Conservation (phyloP, 352 stramenopile species). For the Globisporangium nagaii region DNA sequence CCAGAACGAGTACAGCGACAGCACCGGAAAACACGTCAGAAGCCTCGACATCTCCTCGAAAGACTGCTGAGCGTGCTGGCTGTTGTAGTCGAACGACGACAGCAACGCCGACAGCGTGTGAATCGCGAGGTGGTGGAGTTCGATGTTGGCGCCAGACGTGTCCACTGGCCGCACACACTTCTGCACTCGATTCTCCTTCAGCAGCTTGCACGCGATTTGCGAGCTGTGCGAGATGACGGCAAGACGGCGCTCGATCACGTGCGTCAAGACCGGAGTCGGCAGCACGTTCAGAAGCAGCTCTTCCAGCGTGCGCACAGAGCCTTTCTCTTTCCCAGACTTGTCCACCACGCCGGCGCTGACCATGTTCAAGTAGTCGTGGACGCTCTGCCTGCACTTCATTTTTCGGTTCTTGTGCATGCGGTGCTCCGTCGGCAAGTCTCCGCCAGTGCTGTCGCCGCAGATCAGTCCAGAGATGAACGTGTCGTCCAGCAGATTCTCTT, state of each 20-base stretch:
- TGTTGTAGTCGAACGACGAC: constrained; percentile 62
- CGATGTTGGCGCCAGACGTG: constrained; percentile 30
- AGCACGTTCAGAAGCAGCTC: constrained; percentile 76
- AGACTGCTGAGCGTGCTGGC: constrained; percentile 34
- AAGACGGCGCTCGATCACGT: constrained; percentile 69
- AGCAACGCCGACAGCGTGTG: constrained; percentile 71
- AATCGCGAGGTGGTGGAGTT: constrained; percentile 82
- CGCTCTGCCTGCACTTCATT: constrained; percentile 75
- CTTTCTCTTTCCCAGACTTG: constrained; percentile 64
- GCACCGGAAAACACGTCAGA: constrained; percentile 60
- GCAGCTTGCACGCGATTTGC: constrained; percentile 47
- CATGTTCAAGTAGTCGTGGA: constrained; percentile 78
- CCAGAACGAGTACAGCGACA: constrained; percentile 85
- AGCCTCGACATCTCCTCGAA: constrained; percentile 80
- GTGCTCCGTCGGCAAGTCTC: constrained; percentile 79
- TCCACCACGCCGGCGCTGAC: constrained; percentile 76
- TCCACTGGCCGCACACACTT: constrained; percentile 35
- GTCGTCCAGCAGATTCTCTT: constrained; percentile 71
- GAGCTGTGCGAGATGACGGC: constrained; percentile 82
- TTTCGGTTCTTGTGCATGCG: constrained; percentile 85
- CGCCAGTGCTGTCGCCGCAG: constrained; percentile 60
- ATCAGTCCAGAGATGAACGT: constrained; percentile 75
- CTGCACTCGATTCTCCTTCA: constrained; percentile 40
- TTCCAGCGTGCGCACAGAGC: constrained; percentile 66
- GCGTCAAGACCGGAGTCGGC: constrained; percentile 72